Conservation (phyloP, 1,284 basidiomycete species). For the Naganishia cerealis region DNA sequence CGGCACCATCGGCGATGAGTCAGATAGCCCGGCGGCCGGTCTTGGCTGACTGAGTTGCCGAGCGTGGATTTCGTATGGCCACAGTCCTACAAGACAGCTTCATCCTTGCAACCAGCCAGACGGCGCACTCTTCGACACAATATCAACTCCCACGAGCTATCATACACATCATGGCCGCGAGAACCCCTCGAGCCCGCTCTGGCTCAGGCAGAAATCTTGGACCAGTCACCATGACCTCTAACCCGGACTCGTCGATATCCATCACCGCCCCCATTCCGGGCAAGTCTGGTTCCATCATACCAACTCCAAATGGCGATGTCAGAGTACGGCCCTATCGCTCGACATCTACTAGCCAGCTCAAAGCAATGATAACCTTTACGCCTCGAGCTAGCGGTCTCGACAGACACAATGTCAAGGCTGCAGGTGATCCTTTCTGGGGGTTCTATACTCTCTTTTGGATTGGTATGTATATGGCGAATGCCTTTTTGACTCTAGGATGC, state of each 20-base stretch:
- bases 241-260: slow-evolving; percentile 20
- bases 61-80: too few species aligned
- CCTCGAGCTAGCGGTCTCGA: slow-evolving; percentile 83
- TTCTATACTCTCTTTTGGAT: slow-evolving; percentile 90
- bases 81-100: too few species aligned
- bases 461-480: slow-evolving; percentile 41
- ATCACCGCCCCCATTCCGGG: slow-evolving; percentile 43
- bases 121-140: too few species aligned
- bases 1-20: too few species aligned
- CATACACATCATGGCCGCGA: neutral
- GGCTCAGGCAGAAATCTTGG: slow-evolving; percentile 16
- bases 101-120: too few species aligned
- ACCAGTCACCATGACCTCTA: slow-evolving; percentile 18
- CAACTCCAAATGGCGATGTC: slow-evolving; percentile 46
- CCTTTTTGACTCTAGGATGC: neutral
- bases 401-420: slow-evolving; percentile 69
- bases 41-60: too few species aligned
- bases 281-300: slow-evolving; percentile 40
- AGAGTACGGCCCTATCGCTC: slow-evolving; percentile 49
- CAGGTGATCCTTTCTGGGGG: slow-evolving; percentile 82
- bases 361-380: slow-evolving; percentile 74
- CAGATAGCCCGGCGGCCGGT: too few species aligned
- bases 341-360: slow-evolving; percentile 46
- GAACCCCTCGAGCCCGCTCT: slow-evolving; percentile 2
- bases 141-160: neutral